Percentiles rank a stretch among this genome's conserved stretches.
phyloP scores from a whole-genome alignment of 2,329 filamentous ascomycete species.

The Plenodomus tracheiphilus region DNA sequence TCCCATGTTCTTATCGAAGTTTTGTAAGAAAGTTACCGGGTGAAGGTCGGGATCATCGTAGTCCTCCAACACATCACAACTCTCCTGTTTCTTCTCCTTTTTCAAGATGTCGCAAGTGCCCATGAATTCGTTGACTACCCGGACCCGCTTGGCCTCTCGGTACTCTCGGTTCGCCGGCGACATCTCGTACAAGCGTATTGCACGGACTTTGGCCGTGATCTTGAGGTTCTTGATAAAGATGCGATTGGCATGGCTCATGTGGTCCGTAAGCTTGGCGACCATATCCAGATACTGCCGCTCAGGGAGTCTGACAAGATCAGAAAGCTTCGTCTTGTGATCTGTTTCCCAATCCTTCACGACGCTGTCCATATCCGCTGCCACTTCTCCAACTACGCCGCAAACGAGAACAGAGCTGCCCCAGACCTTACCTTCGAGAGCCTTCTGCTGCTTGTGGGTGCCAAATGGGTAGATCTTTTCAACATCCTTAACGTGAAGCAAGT shows the following conservation, averaged over 20 bases:
- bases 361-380: background rate
- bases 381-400: background rate
- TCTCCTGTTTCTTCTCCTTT: too few relatives aligned
- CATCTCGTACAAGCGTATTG: too few relatives aligned
- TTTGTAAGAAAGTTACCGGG: too few relatives aligned
- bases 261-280: background rate
- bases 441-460: background rate
- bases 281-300: background rate
- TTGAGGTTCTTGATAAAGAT: background rate
- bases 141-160: too few relatives aligned
- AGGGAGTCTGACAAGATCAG: background rate
- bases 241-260: background rate
- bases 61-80: too few relatives aligned
- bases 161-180: too few relatives aligned
- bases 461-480: fast-evolving
- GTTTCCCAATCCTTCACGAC: background rate
- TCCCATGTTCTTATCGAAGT: too few relatives aligned
- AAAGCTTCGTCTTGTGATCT: background rate
- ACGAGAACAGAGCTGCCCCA: background rate
- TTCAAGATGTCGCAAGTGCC: too few relatives aligned
- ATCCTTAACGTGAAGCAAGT: background rate
- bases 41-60: too few relatives aligned
- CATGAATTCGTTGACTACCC: too few relatives aligned
- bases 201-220: too few relatives aligned
- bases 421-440: background rate